phyloP scores from a whole-genome alignment of 2,329 filamentous ascomycete genomes.

The Nectriaceae sp. region DNA sequence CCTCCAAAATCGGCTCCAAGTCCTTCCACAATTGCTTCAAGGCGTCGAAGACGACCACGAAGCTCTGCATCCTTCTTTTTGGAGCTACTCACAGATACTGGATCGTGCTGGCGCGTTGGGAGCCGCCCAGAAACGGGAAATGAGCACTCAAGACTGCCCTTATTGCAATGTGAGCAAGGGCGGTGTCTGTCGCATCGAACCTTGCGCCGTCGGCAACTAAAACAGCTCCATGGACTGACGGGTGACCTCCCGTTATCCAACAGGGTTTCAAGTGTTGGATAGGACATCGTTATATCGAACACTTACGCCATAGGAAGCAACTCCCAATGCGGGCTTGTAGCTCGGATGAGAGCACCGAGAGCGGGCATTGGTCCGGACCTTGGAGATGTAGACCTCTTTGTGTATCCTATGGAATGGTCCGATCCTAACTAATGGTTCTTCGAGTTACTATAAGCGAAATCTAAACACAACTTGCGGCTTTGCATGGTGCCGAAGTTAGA shows the following conservation, averaged over 20 bases:
- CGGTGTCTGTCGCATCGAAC: neutral
- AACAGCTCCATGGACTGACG: neutral
- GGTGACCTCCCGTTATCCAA: neutral
- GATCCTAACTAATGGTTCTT: no score
- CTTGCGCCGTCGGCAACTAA: neutral
- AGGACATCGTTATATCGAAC: neutral
- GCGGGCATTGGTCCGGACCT: no score
- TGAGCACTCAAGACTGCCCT: neutral
- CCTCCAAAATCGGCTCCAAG: neutral
- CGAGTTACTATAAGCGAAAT: no score
- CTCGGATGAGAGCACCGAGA: no score
- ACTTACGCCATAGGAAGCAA: neutral
- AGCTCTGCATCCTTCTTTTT: constrained; percentile 1
- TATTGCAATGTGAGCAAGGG: neutral
- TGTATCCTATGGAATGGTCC: no score
- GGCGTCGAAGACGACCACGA: neutral
- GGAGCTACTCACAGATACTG: neutral
- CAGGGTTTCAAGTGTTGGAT: neutral
- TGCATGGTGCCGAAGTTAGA: no score
- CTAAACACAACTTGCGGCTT: no score
- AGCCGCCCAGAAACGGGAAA: neutral
- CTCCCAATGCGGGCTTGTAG: no score
- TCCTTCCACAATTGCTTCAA: neutral
- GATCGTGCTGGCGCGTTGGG: neutral
- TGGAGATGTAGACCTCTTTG: no score